phyloP scores from a whole-genome alignment of 2,329 filamentous ascomycete genomes.

The Pyrenophora teres region DNA sequence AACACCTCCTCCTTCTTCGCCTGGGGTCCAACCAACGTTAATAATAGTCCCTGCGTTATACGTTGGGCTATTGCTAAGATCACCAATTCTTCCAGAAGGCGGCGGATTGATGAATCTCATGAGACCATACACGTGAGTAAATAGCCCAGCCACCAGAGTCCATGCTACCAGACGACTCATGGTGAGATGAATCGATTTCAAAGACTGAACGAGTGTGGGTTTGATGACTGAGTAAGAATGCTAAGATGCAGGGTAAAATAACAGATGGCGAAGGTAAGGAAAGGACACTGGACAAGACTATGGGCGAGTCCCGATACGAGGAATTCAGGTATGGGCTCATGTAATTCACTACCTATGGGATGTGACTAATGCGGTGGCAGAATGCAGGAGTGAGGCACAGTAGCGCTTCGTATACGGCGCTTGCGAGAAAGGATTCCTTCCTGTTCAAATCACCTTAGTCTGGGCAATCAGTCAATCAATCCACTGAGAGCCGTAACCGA shows the following conservation, averaged over 20 bases:
- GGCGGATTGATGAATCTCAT: conserved; percentile 10
- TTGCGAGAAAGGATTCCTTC: not conserved
- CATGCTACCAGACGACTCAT: not conserved
- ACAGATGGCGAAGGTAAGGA: not conserved
- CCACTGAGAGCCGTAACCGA: not conserved
- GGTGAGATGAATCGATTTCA: not conserved
- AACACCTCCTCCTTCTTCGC: not conserved
- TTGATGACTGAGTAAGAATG: not conserved
- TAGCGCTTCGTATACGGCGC: not conserved
- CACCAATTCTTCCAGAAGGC: not conserved
- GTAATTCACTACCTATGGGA: not conserved
- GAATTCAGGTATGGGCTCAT: not conserved
- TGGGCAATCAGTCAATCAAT: not conserved
- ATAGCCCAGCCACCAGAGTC: not conserved
- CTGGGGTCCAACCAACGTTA: not conserved
- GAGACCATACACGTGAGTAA: not conserved
- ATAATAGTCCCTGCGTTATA: conserved; percentile 1
- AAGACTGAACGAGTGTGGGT: not conserved
- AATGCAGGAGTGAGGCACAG: not conserved
- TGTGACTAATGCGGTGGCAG: not conserved
- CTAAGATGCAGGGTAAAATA: not conserved
- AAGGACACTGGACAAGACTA: not conserved
- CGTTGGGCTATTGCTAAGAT: not conserved
- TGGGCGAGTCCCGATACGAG: not conserved
- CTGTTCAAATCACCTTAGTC: not conserved